Base-by-base conservation (phyloP, 345 rosid genomes). In the Arabidopsis suecica region DNA sequence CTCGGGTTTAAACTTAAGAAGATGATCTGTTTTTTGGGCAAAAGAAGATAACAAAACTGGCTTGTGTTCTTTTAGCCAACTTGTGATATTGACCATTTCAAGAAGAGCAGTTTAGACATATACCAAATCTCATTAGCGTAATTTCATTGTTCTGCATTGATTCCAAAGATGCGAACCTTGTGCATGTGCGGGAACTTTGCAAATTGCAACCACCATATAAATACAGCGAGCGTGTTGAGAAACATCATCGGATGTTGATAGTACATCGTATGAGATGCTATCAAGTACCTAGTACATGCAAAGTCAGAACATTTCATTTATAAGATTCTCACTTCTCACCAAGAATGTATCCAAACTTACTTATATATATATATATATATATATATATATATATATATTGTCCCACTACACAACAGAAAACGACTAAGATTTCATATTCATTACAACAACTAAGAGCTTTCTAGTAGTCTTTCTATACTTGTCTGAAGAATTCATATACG, bases 111-210 rank as follows among this genome's bases (percentile, higher is more conserved):
- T 12, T 25, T 12, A 53, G 49, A 13, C 40, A 72, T 20, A 18
- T 65, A 13, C 68, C 54, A 45, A 42, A 45, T 63, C 14, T 28
- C 40, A 36, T 63, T 30, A 44, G 40, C 8, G 33, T 28, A 23
- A 20, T 34, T 48, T 89, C 82, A 86, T 57, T 38, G 82, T 59
- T 88, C 96, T 11, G 77, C 93, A 59, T 88, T 90, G 79, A 88
- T 90, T 55, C 96, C 90, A 65, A 90, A 88, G 61, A 88, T 87
- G 11, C 93, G 88, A 72, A 90, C 88, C 83, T 85, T 86, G 85
- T 90, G 91, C 96, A 88, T 90, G 78, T 88, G 18, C 1, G 87
- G 91, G 77, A 88, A 90, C 81, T 90, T 16, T 16, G 18, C 18
- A 16, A 16, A 16, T 88, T 0, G 93, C 96, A 8, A 88, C 82